phyloP scores from a whole-genome alignment of 805 yeast species.

The Pichia rugopelliculosa region DNA sequence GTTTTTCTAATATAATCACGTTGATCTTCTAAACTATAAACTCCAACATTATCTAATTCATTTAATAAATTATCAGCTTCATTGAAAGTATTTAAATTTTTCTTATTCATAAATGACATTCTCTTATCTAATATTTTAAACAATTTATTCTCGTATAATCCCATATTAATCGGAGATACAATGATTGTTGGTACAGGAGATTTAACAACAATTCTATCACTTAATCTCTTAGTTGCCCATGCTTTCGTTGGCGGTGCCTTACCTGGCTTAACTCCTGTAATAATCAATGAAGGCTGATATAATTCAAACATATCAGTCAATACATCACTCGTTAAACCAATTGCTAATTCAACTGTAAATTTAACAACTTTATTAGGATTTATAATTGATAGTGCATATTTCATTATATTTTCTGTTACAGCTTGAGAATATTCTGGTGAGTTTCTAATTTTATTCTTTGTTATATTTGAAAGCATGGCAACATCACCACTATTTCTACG shows the following conservation, averaged over 20 bases:
- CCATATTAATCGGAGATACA: slow-evolving; percentile 55
- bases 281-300: slow-evolving; percentile 53
- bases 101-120: slow-evolving; percentile 11
- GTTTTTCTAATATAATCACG: slow-evolving; percentile 11
- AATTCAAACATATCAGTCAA: slow-evolving; percentile 52
- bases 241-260: slow-evolving; percentile 45
- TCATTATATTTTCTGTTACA: slow-evolving; percentile 44
- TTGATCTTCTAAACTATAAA: slow-evolving; percentile 22
- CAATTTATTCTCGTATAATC: slow-evolving; percentile 40
- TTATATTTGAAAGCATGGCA: slow-evolving; percentile 9
- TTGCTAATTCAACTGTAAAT: slow-evolving; percentile 53
- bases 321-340: slow-evolving; percentile 49
- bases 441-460: slow-evolving; percentile 32
- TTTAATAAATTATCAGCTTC: slow-evolving; percentile 15
- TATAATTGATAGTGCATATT: slow-evolving; percentile 40
- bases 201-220: slow-evolving; percentile 57
- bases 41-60: slow-evolving; percentile 22
- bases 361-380: slow-evolving; percentile 41
- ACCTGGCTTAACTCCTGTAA: slow-evolving; percentile 47
- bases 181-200: slow-evolving; percentile 61
- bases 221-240: slow-evolving; percentile 55
- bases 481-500: slow-evolving; percentile 16
- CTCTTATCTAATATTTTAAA: slow-evolving; percentile 28
- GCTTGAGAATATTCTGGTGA: slow-evolving; percentile 41
- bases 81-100: slow-evolving; percentile 3